Conservation (phyloP, 2,329 filamentous ascomycete genomes). For the Botrytis hyacinthi region DNA sequence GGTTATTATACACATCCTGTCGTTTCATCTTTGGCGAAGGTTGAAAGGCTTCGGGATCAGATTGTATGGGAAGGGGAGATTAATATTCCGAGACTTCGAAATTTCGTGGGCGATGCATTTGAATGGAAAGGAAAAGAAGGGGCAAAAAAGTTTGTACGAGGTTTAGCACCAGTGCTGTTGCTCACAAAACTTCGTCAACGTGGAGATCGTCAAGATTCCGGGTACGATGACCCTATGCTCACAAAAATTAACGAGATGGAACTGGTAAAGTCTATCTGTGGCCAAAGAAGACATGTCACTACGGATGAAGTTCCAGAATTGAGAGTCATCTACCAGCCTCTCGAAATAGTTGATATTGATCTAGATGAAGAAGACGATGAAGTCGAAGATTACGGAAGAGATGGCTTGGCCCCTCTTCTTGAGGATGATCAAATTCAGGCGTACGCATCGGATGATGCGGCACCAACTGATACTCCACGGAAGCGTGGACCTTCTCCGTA, state of each 20-base stretch:
- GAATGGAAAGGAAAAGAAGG: conserved; percentile 80
- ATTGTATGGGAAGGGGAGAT: conserved; percentile 63
- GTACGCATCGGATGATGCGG: conserved; percentile 33
- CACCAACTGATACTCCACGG: conserved; percentile 29
- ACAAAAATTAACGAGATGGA: conserved; percentile 48
- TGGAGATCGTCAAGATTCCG: conserved; percentile 42
- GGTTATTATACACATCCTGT: conserved; percentile 86
- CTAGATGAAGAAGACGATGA: conserved; percentile 64
- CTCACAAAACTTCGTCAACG: conserved; percentile 53
- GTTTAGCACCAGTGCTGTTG: conserved; percentile 74
- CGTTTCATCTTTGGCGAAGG: conserved; percentile 62
- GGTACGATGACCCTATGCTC: conserved; percentile 39
- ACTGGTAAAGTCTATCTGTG: conserved; percentile 65
- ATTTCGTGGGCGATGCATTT: conserved; percentile 76
- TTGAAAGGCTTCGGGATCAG: conserved; percentile 53
- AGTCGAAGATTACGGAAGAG: conserved; percentile 45
- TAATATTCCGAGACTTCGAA: conserved; percentile 65
- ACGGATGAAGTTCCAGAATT: conserved; percentile 76
- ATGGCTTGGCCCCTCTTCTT: conserved; percentile 55
- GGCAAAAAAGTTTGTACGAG: conserved; percentile 79
- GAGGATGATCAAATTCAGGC: conserved; percentile 61
- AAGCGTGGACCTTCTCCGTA: conserved; percentile 49
- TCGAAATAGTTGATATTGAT: conserved; percentile 74
- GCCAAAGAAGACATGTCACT: conserved; percentile 65
- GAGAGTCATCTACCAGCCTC: conserved; percentile 73